Base-by-base conservation (phyloP, 345 rosid species). In the Eucalyptus erythrocorys region DNA sequence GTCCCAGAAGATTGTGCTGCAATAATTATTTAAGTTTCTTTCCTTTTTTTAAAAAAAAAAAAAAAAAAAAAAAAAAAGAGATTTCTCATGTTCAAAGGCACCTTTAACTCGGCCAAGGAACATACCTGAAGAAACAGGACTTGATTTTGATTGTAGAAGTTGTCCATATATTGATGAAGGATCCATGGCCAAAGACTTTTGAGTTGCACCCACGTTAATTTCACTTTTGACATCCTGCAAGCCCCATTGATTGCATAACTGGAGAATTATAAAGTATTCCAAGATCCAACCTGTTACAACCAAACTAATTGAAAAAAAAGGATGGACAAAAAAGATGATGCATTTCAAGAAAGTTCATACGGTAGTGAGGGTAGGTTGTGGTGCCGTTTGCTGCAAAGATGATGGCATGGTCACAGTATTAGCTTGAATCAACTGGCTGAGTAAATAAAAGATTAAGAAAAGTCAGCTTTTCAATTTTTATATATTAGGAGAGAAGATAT, bases 401-500 rank as follows among this genome's bases (percentile, higher is more conserved):
- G 91, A 88, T 64, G 95, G 89, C 85, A 92, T 92, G 90, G 93
- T 94, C 90, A 94, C 94, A 85, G 93, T 87, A 88, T 88, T 94
- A 88, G 94, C 92, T 84, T 94, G 97, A 88, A 92, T 90, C 90
- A 94, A 89, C 91, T 92, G 95, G 90, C 96, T 95, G 96, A 91
- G 90, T 89, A 50, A 87, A 86, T 86, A 87, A 71, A 66, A 53
- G 48, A 87, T 24, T 40, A 85, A 76, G 22, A 50, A 86, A 88
- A 10, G 68, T 79, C 55, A 87, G 84, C 84, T 40, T 15, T 76
- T 57, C 37, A 16, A 87, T 53, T 48, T 64, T 86, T 47, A 68
- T 55, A 45, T 85, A 53, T 5, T 59, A 37, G 85, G 84, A 50
- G 7, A 86, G 57, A 43, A 88, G 47, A 40, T 30, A 59, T 24